Evolutionary conservation across 1,139 yeast species (phyloP), one percentile per base, ranked within the genome.

Genomic region (Geotrichum candidum): DNA sequence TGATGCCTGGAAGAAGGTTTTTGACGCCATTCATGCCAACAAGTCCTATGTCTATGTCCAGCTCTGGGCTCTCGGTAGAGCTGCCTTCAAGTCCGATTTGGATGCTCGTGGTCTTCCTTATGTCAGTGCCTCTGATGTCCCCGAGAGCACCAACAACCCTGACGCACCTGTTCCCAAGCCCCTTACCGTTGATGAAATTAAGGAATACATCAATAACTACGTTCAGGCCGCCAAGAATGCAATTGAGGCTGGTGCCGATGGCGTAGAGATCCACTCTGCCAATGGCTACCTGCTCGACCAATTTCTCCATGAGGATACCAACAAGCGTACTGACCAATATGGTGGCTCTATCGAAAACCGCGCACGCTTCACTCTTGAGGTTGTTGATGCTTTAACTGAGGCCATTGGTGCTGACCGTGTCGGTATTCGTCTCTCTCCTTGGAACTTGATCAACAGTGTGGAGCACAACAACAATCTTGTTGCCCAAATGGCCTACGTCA

Each of bases 291-390:
- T 87, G 61, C 69, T 85, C 56, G 86, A 86, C 73, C 85, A 83
- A 71, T 86, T 87, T 70, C 70, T 85, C 41, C 79, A 80, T 63
- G 77, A 76, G 54, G 67, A 72, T 50, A 74, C 83, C 56, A 87
- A 87, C 75, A 69, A 78, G 64, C 80, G 91, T 71, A 83, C 86
- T 13, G 90, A 86, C 69, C 78, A 83, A 70, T 86, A 85, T 72
- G 90, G 90, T 65, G 88, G 90, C 3, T 76, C 83, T 11, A 77
- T 86, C 65, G 90, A 85, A 70, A 86, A 86, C 75, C 79, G 90
- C 65, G 79, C 86, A 29, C 76, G 87, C 63, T 80, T 86, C 67
- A 67, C 79, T 13, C 75, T 86, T 52, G 87, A 85, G 68, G 76
- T 84, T 33, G 72, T 86, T 55, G 88, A 84, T 65, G 82, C 80